A percentile compares a stretch with the other conserved stretches of the same genome.
Evolutionary conservation across 2,329 filamentous ascomycete species (phyloP).

Genomic region (Arthrobotrys conoides): DNA sequence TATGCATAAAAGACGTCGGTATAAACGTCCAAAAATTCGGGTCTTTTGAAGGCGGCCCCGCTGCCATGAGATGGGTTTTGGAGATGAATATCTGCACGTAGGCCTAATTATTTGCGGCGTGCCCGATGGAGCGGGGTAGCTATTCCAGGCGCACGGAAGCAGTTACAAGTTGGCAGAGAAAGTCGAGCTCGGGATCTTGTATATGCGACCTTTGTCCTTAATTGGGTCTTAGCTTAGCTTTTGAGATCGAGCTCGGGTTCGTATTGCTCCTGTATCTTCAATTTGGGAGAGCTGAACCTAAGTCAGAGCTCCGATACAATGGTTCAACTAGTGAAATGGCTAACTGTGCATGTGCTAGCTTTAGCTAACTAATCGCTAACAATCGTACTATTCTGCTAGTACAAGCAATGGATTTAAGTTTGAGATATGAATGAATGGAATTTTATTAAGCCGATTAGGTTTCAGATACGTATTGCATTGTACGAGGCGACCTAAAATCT

Average conservation of each 20-base stretch:
- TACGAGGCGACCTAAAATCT: background rate
- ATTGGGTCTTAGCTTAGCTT: background rate
- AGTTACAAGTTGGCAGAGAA: background rate
- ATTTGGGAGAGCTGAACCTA: background rate
- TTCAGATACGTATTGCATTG: background rate
- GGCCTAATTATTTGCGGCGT: slow-evolving; percentile 5
- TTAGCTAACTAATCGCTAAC: background rate
- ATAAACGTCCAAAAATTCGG: slow-evolving; percentile 1
- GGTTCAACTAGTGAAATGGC: too few species aligned
- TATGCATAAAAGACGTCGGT: slow-evolving; percentile 6
- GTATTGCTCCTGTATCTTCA: slow-evolving; percentile 1
- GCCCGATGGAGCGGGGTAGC: background rate
- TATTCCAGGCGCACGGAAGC: background rate
- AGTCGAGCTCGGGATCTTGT: background rate
- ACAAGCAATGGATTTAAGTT: background rate
- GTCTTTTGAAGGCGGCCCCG: background rate
- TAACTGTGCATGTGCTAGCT: too few species aligned
- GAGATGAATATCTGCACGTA: slow-evolving; percentile 2
- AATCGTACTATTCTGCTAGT: background rate
- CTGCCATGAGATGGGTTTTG: slow-evolving; percentile 2
- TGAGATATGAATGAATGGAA: background rate
- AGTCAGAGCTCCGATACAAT: background rate
- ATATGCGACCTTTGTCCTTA: background rate
- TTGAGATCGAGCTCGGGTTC: background rate
- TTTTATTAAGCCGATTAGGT: background rate